Percentiles rank a stretch among this genome's conserved stretches.
These are phyloP conservation scores for Arthrobotrys iridis DNA, from an alignment of 2,329 filamentous ascomycete genomes.

Conservation along the genomic window DNA sequence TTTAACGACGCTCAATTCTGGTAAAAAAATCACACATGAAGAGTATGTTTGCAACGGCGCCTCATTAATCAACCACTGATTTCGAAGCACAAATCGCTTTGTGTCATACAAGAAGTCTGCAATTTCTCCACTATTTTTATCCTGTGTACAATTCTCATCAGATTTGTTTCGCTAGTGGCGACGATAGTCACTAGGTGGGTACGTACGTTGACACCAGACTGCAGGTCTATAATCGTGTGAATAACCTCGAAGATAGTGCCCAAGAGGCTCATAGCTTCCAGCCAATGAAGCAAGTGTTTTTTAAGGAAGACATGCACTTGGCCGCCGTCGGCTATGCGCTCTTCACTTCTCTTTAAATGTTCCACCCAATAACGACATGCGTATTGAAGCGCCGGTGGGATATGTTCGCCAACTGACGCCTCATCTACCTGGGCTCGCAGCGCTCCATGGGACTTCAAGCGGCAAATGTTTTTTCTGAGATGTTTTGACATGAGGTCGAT, in stretches of 20 bases:
- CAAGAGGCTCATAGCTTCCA: slow-evolving; percentile 33
- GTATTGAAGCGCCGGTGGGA: neutral
- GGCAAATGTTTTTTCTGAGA: neutral
- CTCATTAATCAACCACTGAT: neutral
- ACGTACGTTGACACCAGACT: neutral
- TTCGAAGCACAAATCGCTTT: neutral
- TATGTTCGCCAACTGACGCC: neutral
- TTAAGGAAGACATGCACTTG: neutral
- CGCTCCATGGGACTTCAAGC: neutral
- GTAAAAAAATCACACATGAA: neutral
- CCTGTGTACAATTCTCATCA: neutral
- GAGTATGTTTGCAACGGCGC: slow-evolving; percentile 3
- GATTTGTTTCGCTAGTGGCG: neutral
- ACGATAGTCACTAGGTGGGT: neutral
- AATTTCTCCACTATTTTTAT: neutral
- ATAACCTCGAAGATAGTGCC: slow-evolving; percentile 52
- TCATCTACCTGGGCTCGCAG: neutral
- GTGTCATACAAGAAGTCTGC: neutral
- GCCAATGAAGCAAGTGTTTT: slow-evolving; percentile 6
- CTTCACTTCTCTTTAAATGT: neutral
- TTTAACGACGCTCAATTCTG: neutral
- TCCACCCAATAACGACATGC: no score
- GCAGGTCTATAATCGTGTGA: slow-evolving; percentile 26
- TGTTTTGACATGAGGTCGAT: neutral
- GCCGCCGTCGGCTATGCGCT: neutral